Base-by-base conservation (phyloP, 805 yeast genomes). In the Cephaloascus fragrans region DNA sequence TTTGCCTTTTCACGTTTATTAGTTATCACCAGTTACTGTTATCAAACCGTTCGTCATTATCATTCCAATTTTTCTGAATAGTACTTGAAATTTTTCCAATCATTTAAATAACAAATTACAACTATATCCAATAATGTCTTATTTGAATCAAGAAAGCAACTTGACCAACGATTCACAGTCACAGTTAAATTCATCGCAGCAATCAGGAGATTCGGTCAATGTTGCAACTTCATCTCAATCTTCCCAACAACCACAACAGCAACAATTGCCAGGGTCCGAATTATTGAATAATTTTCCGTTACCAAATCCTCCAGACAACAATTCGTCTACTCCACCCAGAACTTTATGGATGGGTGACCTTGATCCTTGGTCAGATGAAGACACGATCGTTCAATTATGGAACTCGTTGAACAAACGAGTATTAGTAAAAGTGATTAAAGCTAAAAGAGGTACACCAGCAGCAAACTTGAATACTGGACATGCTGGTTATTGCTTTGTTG, bases 341-440 rank as follows among this genome's bases (percentile, higher is more conserved):
- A 83, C 94, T 1, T 61, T 83, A 26, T 83, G 94, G 94, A 83
- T 83, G 94, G 94, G 94, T 9, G 93, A 83, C 56, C 62, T 83
- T 47, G 90, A 83, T 52, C 86, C 90, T 1, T 75, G 82, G 75
- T 74, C 82, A 50, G 86, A 80, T 52, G 93, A 83, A 53, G 64
- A 61, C 3, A 75, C 76, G 18, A 63, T 75, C 14, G 64, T 68
- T 37, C 62, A 75, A 35, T 64, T 85, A 56, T 82, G 88, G 87
- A 64, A 65, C 23, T 60, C 71, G 19, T 49, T 77, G 37, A 69
- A 72, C 39, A 75, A 73, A 47, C 53, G 63, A 23, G 90, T 83
- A 19, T 57, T 64, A 20, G 88, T 81, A 20, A 83, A 83, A 56
- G 64, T 83, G 31, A 83, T 83, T 42, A 75, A 75, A 37, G 71